Conservation (phyloP, 140 eudicot species). For the Anethum foeniculum region DNA sequence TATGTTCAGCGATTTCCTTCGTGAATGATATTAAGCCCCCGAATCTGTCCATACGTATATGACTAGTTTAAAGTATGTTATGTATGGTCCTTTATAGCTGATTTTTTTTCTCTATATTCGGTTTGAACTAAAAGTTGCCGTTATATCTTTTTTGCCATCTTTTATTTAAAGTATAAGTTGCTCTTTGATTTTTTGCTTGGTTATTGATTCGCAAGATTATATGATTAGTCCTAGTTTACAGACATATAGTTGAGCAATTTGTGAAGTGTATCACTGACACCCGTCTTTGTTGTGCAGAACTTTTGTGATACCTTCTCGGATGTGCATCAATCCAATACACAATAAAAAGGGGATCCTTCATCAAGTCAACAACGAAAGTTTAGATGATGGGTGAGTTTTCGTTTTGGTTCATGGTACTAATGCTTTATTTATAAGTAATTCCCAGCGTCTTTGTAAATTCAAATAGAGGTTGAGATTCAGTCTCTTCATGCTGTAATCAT, state of each 20-base stretch:
- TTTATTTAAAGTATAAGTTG: not conserved
- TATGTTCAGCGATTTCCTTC: not conserved
- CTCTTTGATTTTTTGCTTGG: not conserved
- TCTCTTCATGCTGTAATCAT: not conserved
- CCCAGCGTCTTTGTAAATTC: not conserved
- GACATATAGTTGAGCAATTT: not conserved
- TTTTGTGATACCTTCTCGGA: slow-evolving; percentile 96
- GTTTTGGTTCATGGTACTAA: not conserved
- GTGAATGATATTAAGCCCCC: not conserved
- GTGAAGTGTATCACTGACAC: not conserved
- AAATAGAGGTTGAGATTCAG: not conserved
- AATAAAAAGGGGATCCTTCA: slow-evolving; percentile 84
- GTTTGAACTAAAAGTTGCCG: not conserved
- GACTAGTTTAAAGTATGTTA: too few relatives aligned
- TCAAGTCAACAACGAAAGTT: slow-evolving; percentile 36
- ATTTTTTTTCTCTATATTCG: not conserved
- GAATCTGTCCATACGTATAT: too few relatives aligned
- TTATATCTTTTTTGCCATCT: not conserved
- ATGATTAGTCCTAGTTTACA: not conserved
- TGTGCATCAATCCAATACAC: slow-evolving; percentile 92
- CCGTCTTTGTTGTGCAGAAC: slow-evolving; percentile 47
- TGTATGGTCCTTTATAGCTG: not conserved
- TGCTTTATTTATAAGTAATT: not conserved
- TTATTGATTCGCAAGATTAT: not conserved
- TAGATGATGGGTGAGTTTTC: slow-evolving; percentile 54